Percentiles rank a stretch among this genome's conserved stretches.
phyloP scores from a whole-genome alignment of 2,329 filamentous ascomycete species.

The Aspergillus pseudotamarii region DNA sequence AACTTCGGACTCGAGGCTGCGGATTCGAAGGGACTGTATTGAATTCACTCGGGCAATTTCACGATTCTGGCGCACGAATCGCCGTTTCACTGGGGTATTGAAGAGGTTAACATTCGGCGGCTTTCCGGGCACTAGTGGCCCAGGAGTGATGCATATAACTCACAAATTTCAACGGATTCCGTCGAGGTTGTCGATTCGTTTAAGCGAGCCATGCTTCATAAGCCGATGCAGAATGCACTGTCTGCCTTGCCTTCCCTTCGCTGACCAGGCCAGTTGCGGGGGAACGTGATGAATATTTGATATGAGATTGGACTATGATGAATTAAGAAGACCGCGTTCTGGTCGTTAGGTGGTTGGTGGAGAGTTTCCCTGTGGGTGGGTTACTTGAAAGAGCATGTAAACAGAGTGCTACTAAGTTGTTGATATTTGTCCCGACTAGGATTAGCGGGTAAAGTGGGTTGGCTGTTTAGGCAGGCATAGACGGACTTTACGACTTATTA shows the following conservation, averaged over 20 bases:
- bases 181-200: constrained; percentile 49
- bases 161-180: constrained; percentile 53
- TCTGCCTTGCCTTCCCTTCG: constrained; percentile 1
- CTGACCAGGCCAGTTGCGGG: background rate
- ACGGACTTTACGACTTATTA: background rate
- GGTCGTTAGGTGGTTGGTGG: background rate
- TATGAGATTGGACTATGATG: background rate
- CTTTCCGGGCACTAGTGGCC: background rate
- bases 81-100: constrained; percentile 58
- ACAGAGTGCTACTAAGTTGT: constrained; percentile 28
- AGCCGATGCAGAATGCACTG: constrained; percentile 7
- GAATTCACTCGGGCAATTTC: constrained; percentile 68
- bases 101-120: background rate
- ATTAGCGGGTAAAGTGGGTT: constrained; percentile 24
- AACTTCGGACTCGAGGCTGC: constrained; percentile 64
- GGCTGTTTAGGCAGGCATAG: constrained; percentile 10
- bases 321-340: background rate
- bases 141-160: constrained; percentile 24
- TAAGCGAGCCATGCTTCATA: constrained; percentile 49
- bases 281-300: background rate
- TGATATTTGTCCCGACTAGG: constrained; percentile 42
- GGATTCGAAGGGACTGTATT: constrained; percentile 65
- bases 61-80: constrained; percentile 67
- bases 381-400: constrained; percentile 15
- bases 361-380: background rate